These are phyloP conservation scores for Ambrosia trifida DNA, from an alignment of 129 eudicot species.

Conservation along the genomic window DNA sequence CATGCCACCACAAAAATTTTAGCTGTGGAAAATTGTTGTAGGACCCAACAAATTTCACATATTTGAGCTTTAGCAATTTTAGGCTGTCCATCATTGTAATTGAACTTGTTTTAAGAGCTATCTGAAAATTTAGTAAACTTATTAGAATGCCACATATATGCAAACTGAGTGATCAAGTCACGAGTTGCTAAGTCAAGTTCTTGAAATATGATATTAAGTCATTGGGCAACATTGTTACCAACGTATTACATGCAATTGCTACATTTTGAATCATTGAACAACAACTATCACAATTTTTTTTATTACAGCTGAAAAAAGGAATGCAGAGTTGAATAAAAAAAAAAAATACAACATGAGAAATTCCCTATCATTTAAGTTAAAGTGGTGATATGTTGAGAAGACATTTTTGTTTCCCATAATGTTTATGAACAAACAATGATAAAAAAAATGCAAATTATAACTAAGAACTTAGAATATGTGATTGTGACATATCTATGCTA, in stretches of 20 bases:
- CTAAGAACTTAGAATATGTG: no score
- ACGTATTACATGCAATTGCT: no score
- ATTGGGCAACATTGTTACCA: background rate
- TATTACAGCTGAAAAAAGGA: background rate
- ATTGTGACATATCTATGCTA: no score
- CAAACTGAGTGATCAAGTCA: no score
- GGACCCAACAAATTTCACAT: background rate
- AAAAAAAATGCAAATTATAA: no score
- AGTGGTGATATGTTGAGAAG: background rate
- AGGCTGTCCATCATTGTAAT: background rate
- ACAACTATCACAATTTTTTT: background rate
- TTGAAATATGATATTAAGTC: background rate
- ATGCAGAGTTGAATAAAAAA: background rate
- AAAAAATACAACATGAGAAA: no score
- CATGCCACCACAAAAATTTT: background rate
- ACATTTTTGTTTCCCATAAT: background rate
- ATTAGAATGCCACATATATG: no score
- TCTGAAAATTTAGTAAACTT: no score
- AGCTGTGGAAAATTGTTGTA: conserved; percentile 2
- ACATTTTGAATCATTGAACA: background rate
- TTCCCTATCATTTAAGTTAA: no score
- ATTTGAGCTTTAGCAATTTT: background rate
- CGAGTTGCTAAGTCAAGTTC: background rate
- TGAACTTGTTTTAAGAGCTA: background rate
- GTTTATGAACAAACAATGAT: no score